Evolutionary conservation across 2,329 filamentous ascomycete genomes (phyloP).

Genomic region (Penicillium sp.): DNA sequence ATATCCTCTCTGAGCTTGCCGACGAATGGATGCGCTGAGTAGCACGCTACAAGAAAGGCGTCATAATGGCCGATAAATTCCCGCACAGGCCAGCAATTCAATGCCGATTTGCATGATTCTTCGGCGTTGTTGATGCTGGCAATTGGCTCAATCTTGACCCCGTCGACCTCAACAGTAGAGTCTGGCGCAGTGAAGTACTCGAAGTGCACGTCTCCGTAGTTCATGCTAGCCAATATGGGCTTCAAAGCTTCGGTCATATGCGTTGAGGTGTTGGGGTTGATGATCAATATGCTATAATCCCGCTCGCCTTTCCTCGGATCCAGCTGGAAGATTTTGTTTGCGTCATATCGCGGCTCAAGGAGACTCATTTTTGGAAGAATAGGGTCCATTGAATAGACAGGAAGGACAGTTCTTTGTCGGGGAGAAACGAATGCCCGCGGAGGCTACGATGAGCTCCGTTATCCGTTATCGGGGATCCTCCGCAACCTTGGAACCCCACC

Average conservation of each 20-base stretch:
- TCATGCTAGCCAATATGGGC: conserved; percentile 40
- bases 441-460: conserved; percentile 7
- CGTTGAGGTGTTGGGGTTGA: conserved; percentile 48
- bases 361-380: neutral
- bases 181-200: conserved; percentile 42
- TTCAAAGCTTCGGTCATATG: conserved; percentile 45
- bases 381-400: neutral
- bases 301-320: conserved; percentile 10
- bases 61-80: conserved; percentile 52
- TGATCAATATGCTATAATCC: conserved; percentile 38
- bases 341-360: neutral
- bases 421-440: neutral
- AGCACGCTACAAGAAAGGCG: conserved; percentile 84
- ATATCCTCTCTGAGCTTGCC: conserved; percentile 53
- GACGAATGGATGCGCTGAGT: conserved; percentile 79
- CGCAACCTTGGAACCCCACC: conserved; percentile 15
- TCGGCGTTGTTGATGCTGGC: conserved; percentile 73
- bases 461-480: conserved; percentile 19
- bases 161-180: conserved; percentile 31
- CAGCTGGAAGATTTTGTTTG: neutral
- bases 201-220: conserved; percentile 37
- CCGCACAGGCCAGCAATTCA: conserved; percentile 60
- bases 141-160: conserved; percentile 50
- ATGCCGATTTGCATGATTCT: conserved; percentile 64
- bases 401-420: neutral